phyloP scores from a whole-genome alignment of 2,329 filamentous ascomycete genomes.

The Cercospora berteroae region DNA sequence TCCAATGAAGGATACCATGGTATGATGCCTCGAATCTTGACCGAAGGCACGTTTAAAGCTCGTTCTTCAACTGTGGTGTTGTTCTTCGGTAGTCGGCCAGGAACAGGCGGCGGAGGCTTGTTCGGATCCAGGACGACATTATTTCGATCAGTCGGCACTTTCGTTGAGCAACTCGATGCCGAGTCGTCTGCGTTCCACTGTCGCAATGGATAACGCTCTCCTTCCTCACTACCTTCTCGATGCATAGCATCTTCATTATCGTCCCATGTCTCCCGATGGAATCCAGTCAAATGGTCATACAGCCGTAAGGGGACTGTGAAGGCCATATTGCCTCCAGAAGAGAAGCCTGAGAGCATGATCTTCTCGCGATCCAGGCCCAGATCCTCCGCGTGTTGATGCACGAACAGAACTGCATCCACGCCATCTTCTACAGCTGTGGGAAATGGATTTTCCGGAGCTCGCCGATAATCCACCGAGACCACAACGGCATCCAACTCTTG shows the following conservation, averaged over 20 bases:
- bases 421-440: slow-evolving; percentile 64
- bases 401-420: slow-evolving; percentile 59
- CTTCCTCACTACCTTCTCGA: slow-evolving; percentile 1
- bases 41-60: slow-evolving; percentile 21
- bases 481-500: slow-evolving; percentile 57
- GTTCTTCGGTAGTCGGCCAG: slow-evolving; percentile 11
- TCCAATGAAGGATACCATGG: slow-evolving; percentile 64
- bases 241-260: not conserved
- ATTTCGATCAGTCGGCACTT: slow-evolving; percentile 18
- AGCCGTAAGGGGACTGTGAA: slow-evolving; percentile 61
- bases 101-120: slow-evolving; percentile 16
- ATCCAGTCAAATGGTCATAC: slow-evolving; percentile 46
- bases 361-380: slow-evolving; percentile 57
- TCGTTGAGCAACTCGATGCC: slow-evolving; percentile 21
- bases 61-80: slow-evolving; percentile 13
- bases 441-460: slow-evolving; percentile 61
- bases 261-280: slow-evolving; percentile 24
- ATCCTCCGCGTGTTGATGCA: slow-evolving; percentile 56
- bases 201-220: not conserved
- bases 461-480: slow-evolving; percentile 60
- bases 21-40: slow-evolving; percentile 56
- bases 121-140: slow-evolving; percentile 16
- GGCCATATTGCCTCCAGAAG: slow-evolving; percentile 61
- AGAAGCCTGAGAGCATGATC: slow-evolving; percentile 61
- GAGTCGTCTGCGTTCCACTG: slow-evolving; percentile 16